A percentile compares a stretch with the other conserved stretches of the same genome.
phyloP scores from a whole-genome alignment of 306 rosid species.

The Rubus idaeus region DNA sequence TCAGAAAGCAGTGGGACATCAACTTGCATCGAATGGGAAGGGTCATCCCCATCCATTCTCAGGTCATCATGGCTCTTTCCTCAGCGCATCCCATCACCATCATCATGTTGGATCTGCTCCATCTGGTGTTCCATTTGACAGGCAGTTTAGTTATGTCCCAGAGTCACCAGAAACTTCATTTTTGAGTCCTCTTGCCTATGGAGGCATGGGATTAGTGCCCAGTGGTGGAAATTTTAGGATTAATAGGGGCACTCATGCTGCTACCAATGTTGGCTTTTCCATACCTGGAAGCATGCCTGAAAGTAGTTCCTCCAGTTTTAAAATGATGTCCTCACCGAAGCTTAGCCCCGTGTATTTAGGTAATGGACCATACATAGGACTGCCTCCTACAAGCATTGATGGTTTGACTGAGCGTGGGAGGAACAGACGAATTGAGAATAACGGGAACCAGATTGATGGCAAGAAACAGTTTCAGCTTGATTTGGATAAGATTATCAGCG shows the following conservation, averaged over 20 bases:
- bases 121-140: conserved; percentile 68
- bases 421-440: conserved; percentile 62
- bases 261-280: conserved; percentile 51
- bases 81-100: conserved; percentile 52
- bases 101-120: conserved; percentile 96
- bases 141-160: conserved; percentile 64
- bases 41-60: conserved; percentile 57
- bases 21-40: conserved; percentile 56
- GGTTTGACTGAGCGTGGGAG: conserved; percentile 63
- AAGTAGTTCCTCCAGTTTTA: conserved; percentile 56
- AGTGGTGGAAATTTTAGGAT: conserved; percentile 59
- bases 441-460: conserved; percentile 59
- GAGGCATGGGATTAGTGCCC: conserved; percentile 55
- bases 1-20: conserved; percentile 54
- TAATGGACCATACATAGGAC: conserved; percentile 59
- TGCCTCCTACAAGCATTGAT: conserved; percentile 46
- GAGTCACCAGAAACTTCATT: conserved; percentile 77
- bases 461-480: conserved; percentile 89
- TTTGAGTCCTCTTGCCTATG: conserved; percentile 46
- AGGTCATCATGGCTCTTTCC: conserved; percentile 52
- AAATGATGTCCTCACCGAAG: conserved; percentile 71
- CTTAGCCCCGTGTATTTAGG: conserved; percentile 63
- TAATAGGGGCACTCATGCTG: conserved; percentile 54
- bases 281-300: conserved; percentile 61
- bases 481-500: conserved; percentile 67